Conservation (phyloP, 768 basidiomycete species). For the Suillus brevipes region DNA sequence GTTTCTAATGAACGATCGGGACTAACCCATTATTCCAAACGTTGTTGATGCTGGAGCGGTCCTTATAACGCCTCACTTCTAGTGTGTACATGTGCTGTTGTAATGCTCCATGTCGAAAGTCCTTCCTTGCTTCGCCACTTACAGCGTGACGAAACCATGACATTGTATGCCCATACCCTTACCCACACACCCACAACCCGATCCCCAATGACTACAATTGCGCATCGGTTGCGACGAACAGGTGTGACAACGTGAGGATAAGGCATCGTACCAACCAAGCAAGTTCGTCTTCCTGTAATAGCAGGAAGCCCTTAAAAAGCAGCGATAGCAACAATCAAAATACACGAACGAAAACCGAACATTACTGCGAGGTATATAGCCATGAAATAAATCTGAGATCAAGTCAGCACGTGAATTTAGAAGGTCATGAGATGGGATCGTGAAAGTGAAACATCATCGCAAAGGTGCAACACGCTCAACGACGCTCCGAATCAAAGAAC, state of each 20-base stretch:
- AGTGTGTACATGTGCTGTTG: background rate
- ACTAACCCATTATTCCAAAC: background rate
- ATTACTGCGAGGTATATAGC: slow-evolving; percentile 2
- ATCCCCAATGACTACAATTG: too few relatives aligned
- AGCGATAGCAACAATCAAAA: slow-evolving; percentile 7
- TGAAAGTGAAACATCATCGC: background rate
- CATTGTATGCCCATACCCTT: background rate
- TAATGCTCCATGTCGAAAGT: background rate
- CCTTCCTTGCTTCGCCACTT: background rate
- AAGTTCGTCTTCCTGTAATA: background rate
- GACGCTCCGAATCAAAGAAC: slow-evolving; percentile 63
- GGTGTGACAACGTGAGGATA: background rate
- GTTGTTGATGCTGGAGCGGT: background rate
- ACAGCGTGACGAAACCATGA: background rate
- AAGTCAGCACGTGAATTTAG: background rate
- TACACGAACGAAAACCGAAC: slow-evolving; percentile 6
- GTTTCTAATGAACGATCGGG: background rate
- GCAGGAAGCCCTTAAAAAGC: background rate
- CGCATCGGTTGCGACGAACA: background rate
- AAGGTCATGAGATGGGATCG: slow-evolving; percentile 1
- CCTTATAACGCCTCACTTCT: background rate
- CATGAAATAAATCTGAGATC: slow-evolving; percentile 7
- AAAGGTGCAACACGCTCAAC: slow-evolving; percentile 1
- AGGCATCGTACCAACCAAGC: background rate
- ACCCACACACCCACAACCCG: background rate